Base-by-base conservation (phyloP, 2,329 filamentous ascomycete species). In the Fusarium penzigii region DNA sequence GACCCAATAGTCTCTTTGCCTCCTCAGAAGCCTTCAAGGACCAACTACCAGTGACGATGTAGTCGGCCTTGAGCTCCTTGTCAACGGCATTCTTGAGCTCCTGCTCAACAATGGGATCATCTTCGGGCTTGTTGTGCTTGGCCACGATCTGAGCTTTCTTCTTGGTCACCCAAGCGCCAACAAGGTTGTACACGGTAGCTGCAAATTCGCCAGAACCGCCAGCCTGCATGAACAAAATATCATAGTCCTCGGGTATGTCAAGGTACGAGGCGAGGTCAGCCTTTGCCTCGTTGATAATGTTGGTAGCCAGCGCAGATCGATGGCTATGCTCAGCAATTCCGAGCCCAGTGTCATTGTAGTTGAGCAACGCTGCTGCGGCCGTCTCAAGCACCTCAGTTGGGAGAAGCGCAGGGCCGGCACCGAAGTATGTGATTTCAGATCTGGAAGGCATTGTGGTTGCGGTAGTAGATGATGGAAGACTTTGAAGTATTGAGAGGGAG, bases 251-350 rank as follows among this genome's bases (percentile, higher is more conserved):
- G 3, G 92, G 91, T 50, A 97, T 87, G 64, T 93, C 88, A 51
- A 96, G 86, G 61, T 90, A 88, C 17, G 76, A 77, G 36, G 82
- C 80, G 11, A 97, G 81, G 57, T 89, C 85, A 34, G 84, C 81
- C 71, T 95, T 94, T 57, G 90, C 82, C 58, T 89, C 81, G 57
- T 88, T 86, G 61, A 97, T 82, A 65, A 97, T 91, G 57, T 86
- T 83, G 58, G 84, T 82, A 25, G 93, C 93, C 42, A 89, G 82
- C 55, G 83, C 79, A 13, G 90, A 95, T 59, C 93, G 89, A 72
- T 97, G 93, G 10, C 89, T 93, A 70, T 95, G 90, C 73, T 97
- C 93, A 57, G 89, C 90, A 41, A 97, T 82, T 47, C 92, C 92
- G 49, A 97, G 80, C 52, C 93, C 93, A 39, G 85, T 90, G 69